These are phyloP conservation scores for Pyrus hybrid DNA, from an alignment of 331 rosid genomes.

Conservation along the genomic window DNA sequence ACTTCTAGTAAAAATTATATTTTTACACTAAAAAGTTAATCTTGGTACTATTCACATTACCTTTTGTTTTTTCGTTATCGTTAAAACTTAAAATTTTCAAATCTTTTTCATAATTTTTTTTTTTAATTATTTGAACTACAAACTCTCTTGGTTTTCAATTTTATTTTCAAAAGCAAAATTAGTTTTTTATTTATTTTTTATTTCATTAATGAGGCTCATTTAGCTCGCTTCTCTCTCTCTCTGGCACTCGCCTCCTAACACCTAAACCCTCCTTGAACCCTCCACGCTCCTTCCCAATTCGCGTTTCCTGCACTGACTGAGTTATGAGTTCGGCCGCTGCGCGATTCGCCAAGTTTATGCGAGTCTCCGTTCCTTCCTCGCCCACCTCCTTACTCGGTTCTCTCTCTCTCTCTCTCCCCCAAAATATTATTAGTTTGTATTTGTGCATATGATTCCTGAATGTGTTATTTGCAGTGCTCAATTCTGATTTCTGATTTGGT, in stretches of 20 bases:
- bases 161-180: neutral
- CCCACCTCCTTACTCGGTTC: constrained; percentile 43
- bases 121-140: too few species aligned
- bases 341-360: constrained; percentile 43
- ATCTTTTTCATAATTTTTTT: too few species aligned
- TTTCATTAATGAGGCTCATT: neutral
- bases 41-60: too few species aligned
- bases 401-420: neutral
- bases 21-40: too few species aligned
- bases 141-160: too few species aligned
- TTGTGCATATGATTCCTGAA: neutral
- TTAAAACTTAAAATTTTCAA: too few species aligned
- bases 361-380: constrained; percentile 22
- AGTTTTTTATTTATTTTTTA: too few species aligned
- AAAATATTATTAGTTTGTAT: neutral
- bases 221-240: neutral
- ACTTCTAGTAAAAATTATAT: too few species aligned
- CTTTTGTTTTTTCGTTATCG: too few species aligned
- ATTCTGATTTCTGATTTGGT: neutral
- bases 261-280: constrained; percentile 38
- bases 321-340: constrained; percentile 45
- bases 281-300: neutral
- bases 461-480: neutral
- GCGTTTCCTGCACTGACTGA: neutral
- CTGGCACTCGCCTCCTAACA: neutral